Percentiles rank a stretch among this genome's conserved stretches.
phyloP scores from a whole-genome alignment of 2,329 filamentous ascomycete genomes.

The Neocucurbitaria cava region DNA sequence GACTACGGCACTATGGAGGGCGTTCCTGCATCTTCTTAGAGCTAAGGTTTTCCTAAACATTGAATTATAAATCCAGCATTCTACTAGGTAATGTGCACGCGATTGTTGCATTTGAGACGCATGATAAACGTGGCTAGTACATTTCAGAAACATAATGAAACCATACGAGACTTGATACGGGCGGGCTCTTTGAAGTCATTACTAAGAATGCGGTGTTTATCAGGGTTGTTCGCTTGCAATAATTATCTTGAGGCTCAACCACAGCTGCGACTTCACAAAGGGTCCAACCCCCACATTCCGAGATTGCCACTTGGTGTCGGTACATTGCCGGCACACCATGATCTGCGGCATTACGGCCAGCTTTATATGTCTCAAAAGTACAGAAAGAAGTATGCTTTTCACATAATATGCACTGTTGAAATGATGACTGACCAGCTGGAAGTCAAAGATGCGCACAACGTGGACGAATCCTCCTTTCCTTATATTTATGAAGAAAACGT shows the following conservation, averaged over 20 bases:
- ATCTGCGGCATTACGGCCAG: slow-evolving; percentile 4
- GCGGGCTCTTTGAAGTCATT: too few species aligned
- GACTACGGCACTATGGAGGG: slow-evolving; percentile 42
- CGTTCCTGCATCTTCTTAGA: slow-evolving; percentile 35
- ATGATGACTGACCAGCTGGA: slow-evolving; percentile 36
- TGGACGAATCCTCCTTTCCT: slow-evolving; percentile 45
- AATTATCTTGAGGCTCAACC: not conserved
- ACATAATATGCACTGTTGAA: slow-evolving; percentile 1
- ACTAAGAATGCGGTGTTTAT: too few species aligned
- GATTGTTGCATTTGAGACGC: too few species aligned
- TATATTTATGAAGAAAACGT: slow-evolving; percentile 62
- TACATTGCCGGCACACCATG: slow-evolving; percentile 11
- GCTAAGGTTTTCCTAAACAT: too few species aligned
- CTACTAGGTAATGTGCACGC: too few species aligned
- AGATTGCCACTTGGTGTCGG: slow-evolving; percentile 13
- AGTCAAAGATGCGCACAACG: slow-evolving; percentile 41
- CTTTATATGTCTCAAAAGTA: slow-evolving; percentile 26
- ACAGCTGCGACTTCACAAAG: not conserved
- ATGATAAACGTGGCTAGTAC: too few species aligned
- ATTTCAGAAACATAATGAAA: too few species aligned
- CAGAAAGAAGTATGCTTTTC: not conserved
- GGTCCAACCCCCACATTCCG: slow-evolving; percentile 27
- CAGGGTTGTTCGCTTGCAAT: not conserved
- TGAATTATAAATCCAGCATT: too few species aligned
- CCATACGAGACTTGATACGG: too few species aligned